These are phyloP conservation scores for Erythrobasidium yunnanense DNA, from an alignment of 768 basidiomycete genomes.

Conservation along the genomic window DNA sequence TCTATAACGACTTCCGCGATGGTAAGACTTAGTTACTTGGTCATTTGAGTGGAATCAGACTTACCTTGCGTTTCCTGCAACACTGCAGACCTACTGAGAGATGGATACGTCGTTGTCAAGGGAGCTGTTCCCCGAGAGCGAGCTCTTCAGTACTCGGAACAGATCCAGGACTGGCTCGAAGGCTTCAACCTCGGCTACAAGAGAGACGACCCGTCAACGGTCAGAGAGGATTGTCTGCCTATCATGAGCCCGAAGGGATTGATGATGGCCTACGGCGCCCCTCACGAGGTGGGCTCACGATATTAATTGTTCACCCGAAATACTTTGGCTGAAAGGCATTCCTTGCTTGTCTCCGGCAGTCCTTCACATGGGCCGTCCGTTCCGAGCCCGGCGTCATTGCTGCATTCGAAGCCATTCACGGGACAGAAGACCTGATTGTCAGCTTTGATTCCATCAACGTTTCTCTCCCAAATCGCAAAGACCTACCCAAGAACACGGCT, in stretches of 20 bases:
- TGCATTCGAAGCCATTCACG: conserved; percentile 26
- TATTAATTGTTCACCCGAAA: background rate
- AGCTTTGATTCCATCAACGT: background rate
- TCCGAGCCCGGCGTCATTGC: conserved; percentile 33
- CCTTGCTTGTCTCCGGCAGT: background rate
- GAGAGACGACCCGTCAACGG: conserved; percentile 40
- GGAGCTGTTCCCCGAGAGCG: background rate
- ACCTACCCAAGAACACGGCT: background rate
- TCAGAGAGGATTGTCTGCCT: conserved; percentile 39
- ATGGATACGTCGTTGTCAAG: conserved; percentile 30
- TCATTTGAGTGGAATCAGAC: no score
- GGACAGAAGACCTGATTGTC: background rate
- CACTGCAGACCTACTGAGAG: background rate
- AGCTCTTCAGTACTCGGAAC: conserved; percentile 28
- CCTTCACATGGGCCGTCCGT: conserved; percentile 33
- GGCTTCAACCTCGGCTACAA: conserved; percentile 41
- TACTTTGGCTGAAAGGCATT: background rate
- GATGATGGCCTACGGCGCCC: conserved; percentile 21
- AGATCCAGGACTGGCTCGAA: conserved; percentile 40
- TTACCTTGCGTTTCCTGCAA: background rate
- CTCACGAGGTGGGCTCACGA: conserved; percentile 30
- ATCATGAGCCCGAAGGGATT: conserved; percentile 28
- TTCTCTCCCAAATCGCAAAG: background rate
- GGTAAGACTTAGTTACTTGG: no score
- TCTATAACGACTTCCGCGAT: no score